Evolutionary conservation across 129 eudicot genomes (phyloP).

Genomic region (Flaveria brownii): DNA sequence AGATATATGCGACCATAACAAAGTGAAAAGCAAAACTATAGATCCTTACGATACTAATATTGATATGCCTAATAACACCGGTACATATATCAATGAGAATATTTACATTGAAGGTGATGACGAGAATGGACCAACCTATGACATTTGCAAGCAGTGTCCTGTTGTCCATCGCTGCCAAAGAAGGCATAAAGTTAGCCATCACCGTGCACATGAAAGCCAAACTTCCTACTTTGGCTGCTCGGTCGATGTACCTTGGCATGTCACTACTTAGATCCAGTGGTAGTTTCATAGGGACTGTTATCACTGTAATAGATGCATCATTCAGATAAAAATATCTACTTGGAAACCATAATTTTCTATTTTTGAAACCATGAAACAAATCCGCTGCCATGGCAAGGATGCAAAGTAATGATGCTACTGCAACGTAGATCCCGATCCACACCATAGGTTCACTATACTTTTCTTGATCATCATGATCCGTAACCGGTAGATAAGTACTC

Average conservation of each 20-base stretch:
- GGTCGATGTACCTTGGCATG: conserved; percentile 18
- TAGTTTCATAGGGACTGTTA: conserved; percentile 42
- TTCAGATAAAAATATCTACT: conserved; percentile 38
- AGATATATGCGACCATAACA: not conserved
- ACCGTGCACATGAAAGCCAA: conserved; percentile 24
- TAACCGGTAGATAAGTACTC: not conserved
- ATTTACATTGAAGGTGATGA: conserved; percentile 8
- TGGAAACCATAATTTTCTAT: conserved; percentile 37
- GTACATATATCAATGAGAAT: conserved; percentile 23
- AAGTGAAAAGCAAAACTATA: not conserved
- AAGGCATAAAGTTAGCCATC: conserved; percentile 41
- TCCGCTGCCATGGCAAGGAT: conserved; percentile 31
- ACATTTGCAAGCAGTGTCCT: conserved; percentile 26
- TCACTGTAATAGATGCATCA: conserved; percentile 40
- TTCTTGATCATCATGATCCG: not conserved
- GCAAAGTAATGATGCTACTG: conserved; percentile 40
- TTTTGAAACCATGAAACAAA: not conserved
- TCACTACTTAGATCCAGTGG: conserved; percentile 32
- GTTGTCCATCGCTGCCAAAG: conserved; percentile 34
- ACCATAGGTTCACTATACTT: conserved; percentile 27
- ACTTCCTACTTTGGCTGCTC: conserved; percentile 31
- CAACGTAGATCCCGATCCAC: conserved; percentile 45
- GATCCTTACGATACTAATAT: too few species aligned
- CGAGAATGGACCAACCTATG: conserved; percentile 30
- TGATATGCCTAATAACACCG: conserved; percentile 11